These are phyloP conservation scores for slime mould (Dictyostelium discoideum) DNA, from an alignment of 78 protist genomes.

Conservation along the genomic window dicty_2.7 NC_007088.5:7204001-7204500, in stretches of 20 bases:
- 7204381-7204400: constrained; percentile 58
- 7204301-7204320: constrained; percentile 51
- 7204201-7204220: constrained; percentile 41
- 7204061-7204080: neutral
- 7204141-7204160: constrained; percentile 46
- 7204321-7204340: constrained; percentile 52
- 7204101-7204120: neutral
- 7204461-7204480: constrained; percentile 66
- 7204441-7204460: constrained; percentile 49
- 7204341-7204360: constrained; percentile 45
- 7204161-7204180: neutral
- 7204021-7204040: neutral
- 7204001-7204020: neutral
- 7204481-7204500: constrained; percentile 68
- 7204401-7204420: constrained; percentile 35
- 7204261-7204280: constrained; percentile 50
- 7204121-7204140: constrained; percentile 28
- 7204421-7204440: constrained; percentile 22
- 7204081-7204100: neutral
- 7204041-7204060: neutral
- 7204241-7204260: constrained; percentile 76
- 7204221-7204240: constrained; percentile 53
- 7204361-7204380: constrained; percentile 17
- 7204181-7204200: constrained; percentile 44
- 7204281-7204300: constrained; percentile 41